phyloP scores from a whole-genome alignment of 768 basidiomycete genomes.

The Holtermannia corniformis region DNA sequence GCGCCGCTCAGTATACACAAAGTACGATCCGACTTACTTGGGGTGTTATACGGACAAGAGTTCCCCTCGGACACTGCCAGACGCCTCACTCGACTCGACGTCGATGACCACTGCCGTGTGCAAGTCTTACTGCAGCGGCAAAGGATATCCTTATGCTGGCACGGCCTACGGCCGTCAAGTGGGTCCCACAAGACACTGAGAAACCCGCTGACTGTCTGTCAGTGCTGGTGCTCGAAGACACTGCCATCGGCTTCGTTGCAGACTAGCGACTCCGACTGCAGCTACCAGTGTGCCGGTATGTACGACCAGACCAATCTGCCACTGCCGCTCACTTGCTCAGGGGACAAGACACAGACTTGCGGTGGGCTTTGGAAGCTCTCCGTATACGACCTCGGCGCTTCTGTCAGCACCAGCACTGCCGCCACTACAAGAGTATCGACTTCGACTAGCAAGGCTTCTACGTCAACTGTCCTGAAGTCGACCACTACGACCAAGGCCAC shows the following conservation, averaged over 20 bases:
- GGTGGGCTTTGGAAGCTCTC: slow-evolving; percentile 2
- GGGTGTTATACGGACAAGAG: slow-evolving; percentile 13
- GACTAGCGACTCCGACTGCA: background rate
- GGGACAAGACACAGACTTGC: slow-evolving; percentile 1
- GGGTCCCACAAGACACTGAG: background rate
- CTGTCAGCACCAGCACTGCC: slow-evolving; percentile 14
- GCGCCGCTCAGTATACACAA: background rate
- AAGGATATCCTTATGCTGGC: slow-evolving; percentile 16
- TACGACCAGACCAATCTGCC: slow-evolving; percentile 2
- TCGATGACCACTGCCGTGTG: slow-evolving; percentile 13
- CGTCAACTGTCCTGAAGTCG: slow-evolving; percentile 4
- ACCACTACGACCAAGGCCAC: slow-evolving; percentile 1
- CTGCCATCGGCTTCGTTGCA: background rate
- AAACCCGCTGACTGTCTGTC: background rate
- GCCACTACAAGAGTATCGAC: slow-evolving; percentile 10
- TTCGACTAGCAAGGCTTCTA: slow-evolving; percentile 4
- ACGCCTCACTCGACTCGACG: background rate
- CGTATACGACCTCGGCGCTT: background rate
- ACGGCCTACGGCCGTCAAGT: slow-evolving; percentile 1
- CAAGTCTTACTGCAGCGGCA: slow-evolving; percentile 6
- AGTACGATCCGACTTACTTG: slow-evolving; percentile 1
- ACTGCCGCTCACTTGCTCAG: too few relatives aligned
- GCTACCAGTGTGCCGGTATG: slow-evolving; percentile 1
- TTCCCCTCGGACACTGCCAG: background rate
- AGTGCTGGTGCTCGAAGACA: background rate